These are phyloP conservation scores for Globisporangium viniferum DNA, from an alignment of 352 stramenopile species.

Conservation along the genomic window DNA sequence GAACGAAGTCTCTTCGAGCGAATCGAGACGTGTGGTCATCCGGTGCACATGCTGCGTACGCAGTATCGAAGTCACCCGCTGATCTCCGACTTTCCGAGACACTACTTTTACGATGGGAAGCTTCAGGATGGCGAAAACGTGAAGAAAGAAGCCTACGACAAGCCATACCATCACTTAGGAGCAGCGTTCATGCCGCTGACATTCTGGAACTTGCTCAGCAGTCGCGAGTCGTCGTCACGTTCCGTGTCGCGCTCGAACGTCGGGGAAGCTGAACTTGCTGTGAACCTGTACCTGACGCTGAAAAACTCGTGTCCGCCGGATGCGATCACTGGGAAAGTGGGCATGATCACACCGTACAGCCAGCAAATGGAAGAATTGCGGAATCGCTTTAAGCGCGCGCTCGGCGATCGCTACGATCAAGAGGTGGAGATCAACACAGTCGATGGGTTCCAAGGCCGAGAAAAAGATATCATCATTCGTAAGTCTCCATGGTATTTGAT, in stretches of 20 bases:
- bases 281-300: slow-evolving; percentile 86
- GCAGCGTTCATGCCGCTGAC: slow-evolving; percentile 75
- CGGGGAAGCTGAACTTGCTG: slow-evolving; percentile 76
- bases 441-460: slow-evolving; percentile 90
- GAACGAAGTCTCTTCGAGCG: slow-evolving; percentile 92
- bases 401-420: slow-evolving; percentile 69
- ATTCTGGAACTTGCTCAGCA: slow-evolving; percentile 85
- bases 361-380: slow-evolving; percentile 87
- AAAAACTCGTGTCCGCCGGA: slow-evolving; percentile 82
- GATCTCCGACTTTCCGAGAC: slow-evolving; percentile 80
- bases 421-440: slow-evolving; percentile 92
- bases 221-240: slow-evolving; percentile 63
- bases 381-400: slow-evolving; percentile 45
- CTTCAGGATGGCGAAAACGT: slow-evolving; percentile 86
- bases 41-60: slow-evolving; percentile 87
- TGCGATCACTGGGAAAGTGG: slow-evolving; percentile 74
- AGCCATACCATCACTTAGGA: slow-evolving; percentile 76
- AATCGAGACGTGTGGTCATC: slow-evolving; percentile 83
- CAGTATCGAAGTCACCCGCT: slow-evolving; percentile 84
- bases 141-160: slow-evolving; percentile 50
- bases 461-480: slow-evolving; percentile 92
- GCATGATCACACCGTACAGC: slow-evolving; percentile 89
- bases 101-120: slow-evolving; percentile 85
- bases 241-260: slow-evolving; percentile 81
- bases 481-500: slow-evolving; percentile 21